Evolutionary conservation across 1,139 yeast genomes (phyloP).

Genomic region (Debaryomyces coudertii): DNA sequence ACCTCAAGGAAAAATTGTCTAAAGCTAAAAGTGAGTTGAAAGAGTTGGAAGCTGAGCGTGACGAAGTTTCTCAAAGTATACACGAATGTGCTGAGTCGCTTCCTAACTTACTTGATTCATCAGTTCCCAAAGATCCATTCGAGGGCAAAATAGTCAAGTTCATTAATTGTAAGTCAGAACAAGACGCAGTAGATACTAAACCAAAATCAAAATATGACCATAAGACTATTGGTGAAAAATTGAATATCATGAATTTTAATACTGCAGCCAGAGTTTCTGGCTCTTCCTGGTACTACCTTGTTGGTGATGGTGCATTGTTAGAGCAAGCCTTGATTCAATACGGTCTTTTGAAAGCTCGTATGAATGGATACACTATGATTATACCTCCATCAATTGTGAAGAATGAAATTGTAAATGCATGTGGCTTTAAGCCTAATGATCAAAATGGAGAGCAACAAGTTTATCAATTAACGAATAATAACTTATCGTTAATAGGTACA

Average conservation of each 20-base stretch:
- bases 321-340: slow-evolving; percentile 90
- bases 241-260: slow-evolving; percentile 68
- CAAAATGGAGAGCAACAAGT: slow-evolving; percentile 86
- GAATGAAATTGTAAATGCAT: slow-evolving; percentile 76
- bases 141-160: slow-evolving; percentile 47
- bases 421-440: slow-evolving; percentile 96
- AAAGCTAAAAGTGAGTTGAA: slow-evolving; percentile 38
- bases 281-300: slow-evolving; percentile 82
- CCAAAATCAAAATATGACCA: slow-evolving; percentile 55
- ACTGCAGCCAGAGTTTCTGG: slow-evolving; percentile 81
- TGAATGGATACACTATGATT: slow-evolving; percentile 68
- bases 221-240: slow-evolving; percentile 59
- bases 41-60: slow-evolving; percentile 36
- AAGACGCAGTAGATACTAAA: slow-evolving; percentile 22
- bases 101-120: slow-evolving; percentile 67
- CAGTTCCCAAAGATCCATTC: slow-evolving; percentile 49
- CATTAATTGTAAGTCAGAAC: slow-evolving; percentile 45
- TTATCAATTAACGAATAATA: slow-evolving; percentile 58
- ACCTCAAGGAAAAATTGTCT: slow-evolving; percentile 33
- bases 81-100: slow-evolving; percentile 51
- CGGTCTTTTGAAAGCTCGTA: slow-evolving; percentile 67
- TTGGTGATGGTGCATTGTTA: slow-evolving; percentile 84
- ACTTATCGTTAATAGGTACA: slow-evolving; percentile 81
- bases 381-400: slow-evolving; percentile 88
- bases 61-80: slow-evolving; percentile 31